Base-by-base conservation (phyloP, 306 rosid genomes). In the Morella rubra region DNA sequence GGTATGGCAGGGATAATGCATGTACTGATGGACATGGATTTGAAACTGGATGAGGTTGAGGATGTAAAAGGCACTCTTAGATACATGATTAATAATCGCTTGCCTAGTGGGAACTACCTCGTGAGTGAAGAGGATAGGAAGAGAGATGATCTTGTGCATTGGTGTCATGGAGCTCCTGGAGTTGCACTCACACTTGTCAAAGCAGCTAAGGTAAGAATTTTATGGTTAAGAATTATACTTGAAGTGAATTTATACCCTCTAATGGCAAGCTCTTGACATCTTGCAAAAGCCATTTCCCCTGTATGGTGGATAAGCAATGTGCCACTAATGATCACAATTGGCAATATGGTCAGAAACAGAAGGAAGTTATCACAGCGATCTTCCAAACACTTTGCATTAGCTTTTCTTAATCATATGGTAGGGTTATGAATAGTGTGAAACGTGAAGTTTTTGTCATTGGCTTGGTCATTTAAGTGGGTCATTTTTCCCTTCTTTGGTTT, bases 161-260 rank as follows among this genome's bases (percentile, higher is more conserved):
- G 96, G 93, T 90, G 96, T 76, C 96, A 92, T 80, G 97, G 96
- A 32, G 93, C 96, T 73, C 92, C 92, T 46, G 96, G 97, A 82
- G 59, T 89, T 44, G 87, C 93, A 69, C 85, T 90, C 61, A 89
- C 97, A 8, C 96, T 92, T 44, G 89, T 83, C 78, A 92, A 92
- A 86, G 92, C 97, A 53, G 92, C 96, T 44, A 83, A 82, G 96
- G 97, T 92, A 68, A 76, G 64, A 68, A 75, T 70, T 76, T 83
- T 64, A 46, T 42, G 40, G 40, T 61, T 47, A 20, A 32, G 15
- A 61, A 16, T 62, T 54, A 27, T 20, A 15, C 64, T 79, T 3
- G 5, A 58, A 58, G 40, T 5, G 40, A 58, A 58, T 58, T 58
- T 14, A 53, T 37, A 55, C 10, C 41, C 62, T 55, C 64, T 11